phyloP scores from a whole-genome alignment of 2,329 filamentous ascomycete species.

The Byssochlamys sp. region DNA sequence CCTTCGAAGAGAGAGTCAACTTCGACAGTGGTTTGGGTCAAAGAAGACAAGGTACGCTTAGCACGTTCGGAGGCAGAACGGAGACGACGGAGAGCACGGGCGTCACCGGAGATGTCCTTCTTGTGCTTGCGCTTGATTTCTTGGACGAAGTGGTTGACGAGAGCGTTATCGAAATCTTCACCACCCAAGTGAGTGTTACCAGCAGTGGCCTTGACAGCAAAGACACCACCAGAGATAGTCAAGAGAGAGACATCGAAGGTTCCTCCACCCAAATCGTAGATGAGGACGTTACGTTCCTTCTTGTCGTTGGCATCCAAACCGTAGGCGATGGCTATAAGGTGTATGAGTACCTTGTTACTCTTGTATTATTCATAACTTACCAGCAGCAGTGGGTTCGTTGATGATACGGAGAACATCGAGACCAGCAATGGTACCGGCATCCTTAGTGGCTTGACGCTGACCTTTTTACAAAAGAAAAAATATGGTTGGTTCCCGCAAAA shows the following conservation, averaged over 20 bases:
- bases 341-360: too few relatives aligned
- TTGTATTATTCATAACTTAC: too few relatives aligned
- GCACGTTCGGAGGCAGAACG: slow-evolving; percentile 97
- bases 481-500: too few relatives aligned
- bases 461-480: too few relatives aligned
- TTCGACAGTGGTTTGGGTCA: slow-evolving; percentile 93
- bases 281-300: slow-evolving; percentile 97
- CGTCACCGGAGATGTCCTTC: slow-evolving; percentile 63
- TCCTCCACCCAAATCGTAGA: slow-evolving; percentile 99
- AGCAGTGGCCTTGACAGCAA: slow-evolving; percentile 96
- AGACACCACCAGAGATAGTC: slow-evolving; percentile 97
- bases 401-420: slow-evolving; percentile 99
- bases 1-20: slow-evolving; percentile 98
- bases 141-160: slow-evolving; percentile 93
- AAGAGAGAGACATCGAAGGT: slow-evolving; percentile 99
- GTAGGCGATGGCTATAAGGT: slow-evolving; percentile 97
- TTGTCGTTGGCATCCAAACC: slow-evolving; percentile 92
- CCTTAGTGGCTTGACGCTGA: slow-evolving; percentile 99
- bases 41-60: slow-evolving; percentile 96
- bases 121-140: slow-evolving; percentile 78
- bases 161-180: slow-evolving; percentile 90
- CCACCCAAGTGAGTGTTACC: slow-evolving; percentile 96
- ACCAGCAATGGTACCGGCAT: slow-evolving; percentile 92
- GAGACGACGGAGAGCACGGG: slow-evolving; percentile 89
- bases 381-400: slow-evolving; percentile 97